Evolutionary conservation across 2,329 filamentous ascomycete species (phyloP).

Genomic region (Hymenoscyphus fraxineus): DNA sequence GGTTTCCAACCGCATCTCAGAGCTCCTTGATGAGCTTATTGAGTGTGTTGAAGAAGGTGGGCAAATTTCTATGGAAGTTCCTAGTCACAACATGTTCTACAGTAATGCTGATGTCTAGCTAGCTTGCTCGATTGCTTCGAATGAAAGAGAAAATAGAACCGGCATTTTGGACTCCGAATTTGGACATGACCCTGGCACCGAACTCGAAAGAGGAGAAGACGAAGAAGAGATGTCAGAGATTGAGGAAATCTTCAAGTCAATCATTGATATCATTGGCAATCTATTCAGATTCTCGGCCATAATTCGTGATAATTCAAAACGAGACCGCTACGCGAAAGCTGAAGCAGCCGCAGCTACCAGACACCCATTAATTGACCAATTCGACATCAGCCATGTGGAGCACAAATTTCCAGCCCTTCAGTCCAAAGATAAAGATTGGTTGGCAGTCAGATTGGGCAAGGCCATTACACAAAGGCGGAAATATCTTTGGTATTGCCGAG

Average conservation of each 20-base stretch:
- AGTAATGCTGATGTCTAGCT: not conserved
- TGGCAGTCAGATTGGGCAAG: slow-evolving; percentile 25
- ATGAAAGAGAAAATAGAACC: slow-evolving; percentile 12
- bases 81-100: not conserved
- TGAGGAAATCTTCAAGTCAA: slow-evolving; percentile 17
- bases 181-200: not conserved
- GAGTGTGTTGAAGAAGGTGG: not conserved
- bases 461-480: slow-evolving; percentile 30
- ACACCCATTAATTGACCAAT: slow-evolving; percentile 11
- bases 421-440: slow-evolving; percentile 9
- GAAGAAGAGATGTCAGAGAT: slow-evolving; percentile 17
- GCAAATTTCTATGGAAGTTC: not conserved
- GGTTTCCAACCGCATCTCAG: not conserved
- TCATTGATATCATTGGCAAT: slow-evolving; percentile 13
- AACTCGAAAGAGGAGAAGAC: not conserved
- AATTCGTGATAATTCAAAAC: slow-evolving; percentile 15
- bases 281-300: slow-evolving; percentile 19
- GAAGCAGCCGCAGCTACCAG: slow-evolving; percentile 4
- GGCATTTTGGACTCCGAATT: not conserved
- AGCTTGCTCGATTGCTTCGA: slow-evolving; percentile 15
- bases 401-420: slow-evolving; percentile 15
- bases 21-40: not conserved
- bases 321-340: slow-evolving; percentile 19
- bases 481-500: slow-evolving; percentile 30
- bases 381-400: slow-evolving; percentile 16